Evolutionary conservation across 495 filamentous ascomycete species (phyloP), one percentile per base, ranked within the genome.

Genomic region (Usnea hakonensis): DNA sequence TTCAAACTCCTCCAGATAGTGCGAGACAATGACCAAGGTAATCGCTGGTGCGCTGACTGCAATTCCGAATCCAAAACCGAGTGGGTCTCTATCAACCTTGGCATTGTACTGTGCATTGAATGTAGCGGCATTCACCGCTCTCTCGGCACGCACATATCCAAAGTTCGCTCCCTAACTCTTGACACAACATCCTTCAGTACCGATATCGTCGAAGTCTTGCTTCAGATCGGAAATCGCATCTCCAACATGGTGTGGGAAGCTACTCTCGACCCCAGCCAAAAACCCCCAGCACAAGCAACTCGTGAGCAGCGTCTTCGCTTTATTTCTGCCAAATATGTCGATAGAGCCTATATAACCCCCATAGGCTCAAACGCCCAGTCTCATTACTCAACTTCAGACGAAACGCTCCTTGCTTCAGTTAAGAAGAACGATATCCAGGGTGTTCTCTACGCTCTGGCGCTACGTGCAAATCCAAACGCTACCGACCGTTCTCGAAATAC

Each of bases 61-160:
- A 90, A 89, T 17, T 95, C 91, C 28, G 86, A 87, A 35, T 82
- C 86, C 65, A 97, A 95, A 73, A 90, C 95, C 21, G 95, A 99
- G 72, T 99, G 94, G 94, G 94, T 96, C 43, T 97, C 93, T 2
- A 96, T 99, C 72, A 99, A 99, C 67, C 82, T 99, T 5, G 95
- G 89, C 35, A 95, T 97, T 58, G 86, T 97, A 36, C 81, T 99
- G 19, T 99, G 94, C 75, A 99, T 99, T 64, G 94, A 99, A 73
- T 99, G 94, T 74, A 94, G 91, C 69, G 94, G 94, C 68, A 96
- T 99, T 61, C 94, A 99, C 74, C 87, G 94, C 28, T 97, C 94
- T 13, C 81, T 99, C 3, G 94, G 94, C 10, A 99, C 94, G 4
- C 94, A 99, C 71, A 95, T 99, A 64, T 95, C 92, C 71, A 99